phyloP scores from a whole-genome alignment of 2,329 filamentous ascomycete species.

The Penicillium sp. region DNA sequence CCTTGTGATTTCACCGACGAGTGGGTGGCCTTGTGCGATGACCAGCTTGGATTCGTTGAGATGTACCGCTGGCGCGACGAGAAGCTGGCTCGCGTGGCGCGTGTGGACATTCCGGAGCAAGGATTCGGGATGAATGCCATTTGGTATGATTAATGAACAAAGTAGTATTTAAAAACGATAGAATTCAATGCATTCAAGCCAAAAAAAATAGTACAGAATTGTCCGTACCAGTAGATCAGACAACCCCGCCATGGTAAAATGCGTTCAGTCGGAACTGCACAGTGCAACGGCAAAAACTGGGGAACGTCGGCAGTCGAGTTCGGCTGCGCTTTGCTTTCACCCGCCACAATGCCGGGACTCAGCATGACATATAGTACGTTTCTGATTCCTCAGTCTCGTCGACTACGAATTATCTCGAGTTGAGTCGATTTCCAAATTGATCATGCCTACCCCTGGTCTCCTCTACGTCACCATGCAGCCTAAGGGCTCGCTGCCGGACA shows the following conservation, averaged over 20 bases:
- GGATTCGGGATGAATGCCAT: conserved; percentile 97
- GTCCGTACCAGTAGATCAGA: not conserved
- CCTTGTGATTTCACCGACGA: conserved; percentile 84
- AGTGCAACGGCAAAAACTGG: not conserved
- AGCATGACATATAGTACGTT: not conserved
- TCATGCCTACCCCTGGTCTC: conserved; percentile 60
- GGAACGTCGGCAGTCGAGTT: conserved; percentile 26
- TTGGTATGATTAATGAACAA: conserved; percentile 70
- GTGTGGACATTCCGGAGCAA: conserved; percentile 77
- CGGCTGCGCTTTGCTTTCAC: conserved; percentile 26
- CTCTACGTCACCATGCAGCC: conserved; percentile 89
- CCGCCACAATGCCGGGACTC: conserved; percentile 17
- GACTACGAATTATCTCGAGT: not conserved
- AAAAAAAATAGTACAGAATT: not conserved
- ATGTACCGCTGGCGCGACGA: conserved; percentile 86
- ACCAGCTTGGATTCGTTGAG: conserved; percentile 84
- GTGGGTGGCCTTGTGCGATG: conserved; percentile 87
- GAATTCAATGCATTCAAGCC: not conserved
- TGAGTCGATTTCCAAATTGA: conserved; percentile 7
- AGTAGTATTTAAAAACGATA: not conserved
- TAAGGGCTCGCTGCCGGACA: conserved; percentile 61
- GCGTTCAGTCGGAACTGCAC: not conserved
- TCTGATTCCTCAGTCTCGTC: not conserved
- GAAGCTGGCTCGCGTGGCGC: conserved; percentile 74
- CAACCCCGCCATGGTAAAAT: not conserved